Percentiles rank a stretch among this genome's conserved stretches.
Conservation (phyloP, 176 grass and related monocot genomes). For the Ensete glaucum region DNA sequence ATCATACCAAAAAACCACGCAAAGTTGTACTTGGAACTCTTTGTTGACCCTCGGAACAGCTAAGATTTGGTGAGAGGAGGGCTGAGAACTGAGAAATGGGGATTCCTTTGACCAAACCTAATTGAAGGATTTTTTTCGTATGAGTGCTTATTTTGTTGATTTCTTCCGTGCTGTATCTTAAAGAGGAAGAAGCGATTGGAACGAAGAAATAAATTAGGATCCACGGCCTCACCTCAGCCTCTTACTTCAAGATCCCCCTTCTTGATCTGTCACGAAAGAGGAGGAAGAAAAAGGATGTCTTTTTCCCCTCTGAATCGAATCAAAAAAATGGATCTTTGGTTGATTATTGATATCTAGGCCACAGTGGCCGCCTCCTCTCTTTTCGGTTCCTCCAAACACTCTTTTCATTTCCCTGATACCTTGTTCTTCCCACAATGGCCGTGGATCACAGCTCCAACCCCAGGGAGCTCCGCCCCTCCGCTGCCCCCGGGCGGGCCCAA, state of each 20-base stretch:
- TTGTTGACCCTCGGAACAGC: too few relatives aligned
- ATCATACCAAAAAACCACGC: too few relatives aligned
- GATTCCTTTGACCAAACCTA: too few relatives aligned
- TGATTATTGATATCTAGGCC: too few relatives aligned
- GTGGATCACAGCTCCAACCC: slow-evolving; percentile 1
- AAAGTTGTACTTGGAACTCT: too few relatives aligned
- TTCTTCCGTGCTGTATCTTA: neutral
- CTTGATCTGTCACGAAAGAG: neutral
- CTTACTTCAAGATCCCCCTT: neutral
- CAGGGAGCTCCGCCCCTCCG: slow-evolving; percentile 5
- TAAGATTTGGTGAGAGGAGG: too few relatives aligned
- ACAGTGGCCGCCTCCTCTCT: neutral
- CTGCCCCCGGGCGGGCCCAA: slow-evolving; percentile 7
- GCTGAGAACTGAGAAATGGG: too few relatives aligned
- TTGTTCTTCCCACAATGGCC: slow-evolving; percentile 3
- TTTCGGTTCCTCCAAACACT: neutral
- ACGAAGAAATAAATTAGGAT: neutral
- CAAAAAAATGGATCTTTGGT: too few relatives aligned
- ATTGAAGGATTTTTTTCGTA: too few relatives aligned
- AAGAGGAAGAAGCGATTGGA: neutral
- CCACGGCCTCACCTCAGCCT: neutral
- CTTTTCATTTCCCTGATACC: too few relatives aligned
- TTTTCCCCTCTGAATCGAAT: too few relatives aligned
- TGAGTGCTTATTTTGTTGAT: neutral
- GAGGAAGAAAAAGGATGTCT: neutral